Conservation (phyloP, 1,284 basidiomycete species). For the Boletus hoseneyae region DNA sequence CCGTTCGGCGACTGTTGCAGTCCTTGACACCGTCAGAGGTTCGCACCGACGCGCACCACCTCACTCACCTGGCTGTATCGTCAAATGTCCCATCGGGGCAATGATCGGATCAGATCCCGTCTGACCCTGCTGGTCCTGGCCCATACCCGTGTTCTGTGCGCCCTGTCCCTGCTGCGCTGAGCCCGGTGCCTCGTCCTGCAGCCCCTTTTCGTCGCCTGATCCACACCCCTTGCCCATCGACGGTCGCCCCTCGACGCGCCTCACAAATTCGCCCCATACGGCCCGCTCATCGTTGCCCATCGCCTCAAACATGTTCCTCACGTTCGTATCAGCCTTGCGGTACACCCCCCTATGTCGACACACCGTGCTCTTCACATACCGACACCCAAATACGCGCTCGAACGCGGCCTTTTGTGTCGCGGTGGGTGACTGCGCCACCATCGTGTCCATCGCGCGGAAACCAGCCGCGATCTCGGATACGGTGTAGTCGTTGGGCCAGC, state of each 20-base stretch:
- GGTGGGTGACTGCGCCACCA: slow-evolving; percentile 41
- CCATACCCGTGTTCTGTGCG: too few relatives aligned
- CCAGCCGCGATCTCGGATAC: slow-evolving; percentile 58
- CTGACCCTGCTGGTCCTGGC: slow-evolving; percentile 9
- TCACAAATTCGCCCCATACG: slow-evolving; percentile 53
- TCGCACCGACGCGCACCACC: not conserved
- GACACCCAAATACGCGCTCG: slow-evolving; percentile 59
- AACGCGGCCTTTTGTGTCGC: slow-evolving; percentile 59
- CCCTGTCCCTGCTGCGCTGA: too few relatives aligned
- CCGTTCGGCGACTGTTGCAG: too few relatives aligned
- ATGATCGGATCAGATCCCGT: slow-evolving; percentile 18
- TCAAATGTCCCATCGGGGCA: slow-evolving; percentile 21
- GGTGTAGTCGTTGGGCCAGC: slow-evolving; percentile 70
- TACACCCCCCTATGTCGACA: slow-evolving; percentile 64
- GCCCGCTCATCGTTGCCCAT: slow-evolving; percentile 56
- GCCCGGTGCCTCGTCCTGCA: slow-evolving; percentile 19
- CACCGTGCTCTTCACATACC: slow-evolving; percentile 68
- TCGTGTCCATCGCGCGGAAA: slow-evolving; percentile 52
- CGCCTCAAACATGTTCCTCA: slow-evolving; percentile 48
- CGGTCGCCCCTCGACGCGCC: slow-evolving; percentile 23
- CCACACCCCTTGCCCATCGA: slow-evolving; percentile 15
- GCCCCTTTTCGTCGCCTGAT: slow-evolving; percentile 21
- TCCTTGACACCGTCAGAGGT: too few relatives aligned
- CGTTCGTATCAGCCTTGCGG: slow-evolving; percentile 46
- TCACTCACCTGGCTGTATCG: slow-evolving; percentile 21